Percentiles rank a stretch among this genome's conserved stretches.
Evolutionary conservation across 2,329 filamentous ascomycete species (phyloP).

Genomic region (Fusarium irregulare): DNA sequence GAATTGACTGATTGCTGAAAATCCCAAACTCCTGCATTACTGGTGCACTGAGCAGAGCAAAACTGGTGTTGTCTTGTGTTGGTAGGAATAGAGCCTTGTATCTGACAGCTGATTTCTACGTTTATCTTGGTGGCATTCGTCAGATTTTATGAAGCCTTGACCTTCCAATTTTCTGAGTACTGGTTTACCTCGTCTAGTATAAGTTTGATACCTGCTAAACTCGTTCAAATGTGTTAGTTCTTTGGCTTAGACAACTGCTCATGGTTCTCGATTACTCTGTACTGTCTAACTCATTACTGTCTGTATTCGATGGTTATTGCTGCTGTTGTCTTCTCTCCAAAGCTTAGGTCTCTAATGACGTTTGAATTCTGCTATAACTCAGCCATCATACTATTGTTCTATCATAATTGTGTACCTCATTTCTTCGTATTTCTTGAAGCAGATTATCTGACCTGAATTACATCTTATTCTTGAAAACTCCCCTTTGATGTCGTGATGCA

Average conservation of each 20-base stretch:
- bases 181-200: background rate
- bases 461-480: background rate
- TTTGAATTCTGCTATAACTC: background rate
- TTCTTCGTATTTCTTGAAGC: no score
- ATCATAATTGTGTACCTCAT: background rate
- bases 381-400: background rate
- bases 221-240: background rate
- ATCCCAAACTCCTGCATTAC: background rate
- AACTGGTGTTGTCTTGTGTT: background rate
- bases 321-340: background rate
- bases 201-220: background rate
- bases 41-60: background rate
- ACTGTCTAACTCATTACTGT: background rate
- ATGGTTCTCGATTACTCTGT: background rate
- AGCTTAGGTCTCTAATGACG: background rate
- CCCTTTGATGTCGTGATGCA: slow-evolving; percentile 15
- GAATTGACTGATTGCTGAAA: slow-evolving; percentile 46
- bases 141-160: background rate
- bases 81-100: background rate
- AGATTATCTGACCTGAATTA: background rate
- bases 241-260: background rate
- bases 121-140: background rate
- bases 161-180: background rate
- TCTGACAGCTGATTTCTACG: background rate
- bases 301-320: background rate